These are phyloP conservation scores for Metschnikowia continentalis DNA, from an alignment of 805 yeast species.

Conservation along the genomic window DNA sequence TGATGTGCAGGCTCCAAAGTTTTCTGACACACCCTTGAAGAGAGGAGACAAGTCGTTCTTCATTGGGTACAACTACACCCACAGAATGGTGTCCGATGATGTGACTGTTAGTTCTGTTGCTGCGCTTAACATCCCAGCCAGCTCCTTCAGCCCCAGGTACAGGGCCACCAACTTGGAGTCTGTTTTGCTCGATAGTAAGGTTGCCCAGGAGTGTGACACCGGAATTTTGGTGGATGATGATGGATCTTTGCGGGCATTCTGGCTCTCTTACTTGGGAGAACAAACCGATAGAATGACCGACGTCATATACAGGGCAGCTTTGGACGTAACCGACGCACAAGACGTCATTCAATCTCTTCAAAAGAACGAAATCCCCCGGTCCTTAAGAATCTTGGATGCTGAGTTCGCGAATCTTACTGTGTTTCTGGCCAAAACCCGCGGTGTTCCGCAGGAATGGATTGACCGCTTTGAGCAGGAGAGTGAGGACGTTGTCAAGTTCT, in stretches of 20 bases:
- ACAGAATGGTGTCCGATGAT: conserved; percentile 67
- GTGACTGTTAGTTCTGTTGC: conserved; percentile 76
- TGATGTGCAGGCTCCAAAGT: conserved; percentile 63
- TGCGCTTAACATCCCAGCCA: conserved; percentile 67
- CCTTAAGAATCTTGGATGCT: conserved; percentile 67
- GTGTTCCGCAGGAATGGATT: conserved; percentile 87
- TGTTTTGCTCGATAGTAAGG: conserved; percentile 65
- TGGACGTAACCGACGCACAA: conserved; percentile 65
- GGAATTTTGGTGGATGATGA: conserved; percentile 75
- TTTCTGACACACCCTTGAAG: conserved; percentile 51
- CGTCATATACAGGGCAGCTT: conserved; percentile 64
- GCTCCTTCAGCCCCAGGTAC: conserved; percentile 68
- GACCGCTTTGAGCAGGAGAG: conserved; percentile 57
- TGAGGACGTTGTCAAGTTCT: conserved; percentile 65
- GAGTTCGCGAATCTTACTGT: conserved; percentile 69
- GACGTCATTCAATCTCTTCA: conserved; percentile 54
- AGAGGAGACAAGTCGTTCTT: conserved; percentile 78
- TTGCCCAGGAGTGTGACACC: conserved; percentile 69
- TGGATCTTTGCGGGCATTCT: conserved; percentile 78
- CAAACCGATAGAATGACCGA: conserved; percentile 52
- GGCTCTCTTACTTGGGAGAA: conserved; percentile 84
- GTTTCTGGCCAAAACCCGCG: conserved; percentile 74
- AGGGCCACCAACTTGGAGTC: conserved; percentile 83
- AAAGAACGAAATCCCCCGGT: conserved; percentile 45
- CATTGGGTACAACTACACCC: conserved; percentile 71